Conservation (phyloP, 805 yeast genomes). For the Millerago galiae region DNA sequence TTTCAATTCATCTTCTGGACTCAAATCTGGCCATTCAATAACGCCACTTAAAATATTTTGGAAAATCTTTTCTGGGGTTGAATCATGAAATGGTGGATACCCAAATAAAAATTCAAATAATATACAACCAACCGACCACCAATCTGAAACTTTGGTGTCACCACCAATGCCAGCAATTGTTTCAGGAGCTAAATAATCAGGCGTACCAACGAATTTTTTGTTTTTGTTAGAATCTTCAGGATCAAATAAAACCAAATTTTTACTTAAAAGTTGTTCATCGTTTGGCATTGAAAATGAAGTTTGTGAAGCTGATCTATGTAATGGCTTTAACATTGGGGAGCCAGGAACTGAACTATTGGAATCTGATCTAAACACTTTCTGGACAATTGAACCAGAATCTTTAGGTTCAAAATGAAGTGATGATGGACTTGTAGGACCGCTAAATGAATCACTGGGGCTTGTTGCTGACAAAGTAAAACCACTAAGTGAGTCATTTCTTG, state of each 20-base stretch:
- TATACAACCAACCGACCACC: slow-evolving; percentile 99
- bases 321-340: slow-evolving; percentile 45
- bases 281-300: slow-evolving; percentile 50
- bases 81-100: slow-evolving; percentile 89
- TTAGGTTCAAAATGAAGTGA: slow-evolving; percentile 24
- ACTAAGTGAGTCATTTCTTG: slow-evolving; percentile 19
- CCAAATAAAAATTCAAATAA: slow-evolving; percentile 89
- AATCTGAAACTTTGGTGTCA: slow-evolving; percentile 80
- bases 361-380: slow-evolving; percentile 12
- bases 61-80: slow-evolving; percentile 74
- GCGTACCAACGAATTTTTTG: slow-evolving; percentile 87
- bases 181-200: slow-evolving; percentile 96
- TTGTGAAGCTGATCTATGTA: slow-evolving; percentile 46
- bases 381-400: slow-evolving; percentile 6
- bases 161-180: slow-evolving; percentile 79
- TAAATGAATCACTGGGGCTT: slow-evolving; percentile 10
- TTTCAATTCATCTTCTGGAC: slow-evolving; percentile 45
- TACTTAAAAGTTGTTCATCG: slow-evolving; percentile 31
- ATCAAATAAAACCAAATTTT: slow-evolving; percentile 62
- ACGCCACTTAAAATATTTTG: slow-evolving; percentile 66
- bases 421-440: slow-evolving; percentile 24
- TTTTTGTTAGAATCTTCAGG: slow-evolving; percentile 53
- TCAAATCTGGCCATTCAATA: slow-evolving; percentile 79
- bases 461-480: slow-evolving; percentile 15
- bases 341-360: slow-evolving; percentile 21